Percentiles rank a stretch among this genome's conserved stretches.
These are phyloP conservation scores for Trebouxia sp. DNA, from an alignment of 139 green algal genomes.

Conservation along the genomic window DNA sequence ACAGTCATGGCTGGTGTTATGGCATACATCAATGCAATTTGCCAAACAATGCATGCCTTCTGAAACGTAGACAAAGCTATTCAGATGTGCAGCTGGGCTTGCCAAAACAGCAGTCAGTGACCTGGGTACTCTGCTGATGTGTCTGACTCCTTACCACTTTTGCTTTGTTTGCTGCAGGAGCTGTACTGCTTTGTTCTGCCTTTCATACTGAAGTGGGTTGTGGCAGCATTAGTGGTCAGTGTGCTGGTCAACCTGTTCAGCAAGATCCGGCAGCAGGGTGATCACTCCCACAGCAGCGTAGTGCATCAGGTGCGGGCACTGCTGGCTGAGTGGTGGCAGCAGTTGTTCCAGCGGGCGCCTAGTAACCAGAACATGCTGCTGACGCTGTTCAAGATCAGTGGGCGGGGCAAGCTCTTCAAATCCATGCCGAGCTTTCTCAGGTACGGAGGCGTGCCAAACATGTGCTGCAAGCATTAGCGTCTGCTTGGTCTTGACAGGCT, in stretches of 20 bases:
- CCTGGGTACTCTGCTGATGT: not conserved
- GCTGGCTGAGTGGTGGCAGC: not conserved
- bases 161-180: too few relatives aligned
- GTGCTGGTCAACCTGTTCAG: conserved; percentile 14
- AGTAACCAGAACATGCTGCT: not conserved
- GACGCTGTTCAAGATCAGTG: not conserved
- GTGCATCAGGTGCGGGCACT: not conserved
- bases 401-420: not conserved
- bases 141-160: too few relatives aligned
- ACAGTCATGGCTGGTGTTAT: too few relatives aligned
- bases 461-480: too few relatives aligned
- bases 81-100: too few relatives aligned
- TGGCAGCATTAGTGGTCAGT: conserved; percentile 5
- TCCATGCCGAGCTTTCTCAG: conserved; percentile 14
- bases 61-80: too few relatives aligned
- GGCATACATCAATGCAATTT: too few relatives aligned
- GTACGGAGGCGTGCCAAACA: too few relatives aligned
- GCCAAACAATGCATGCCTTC: too few relatives aligned
- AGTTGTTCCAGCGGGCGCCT: not conserved
- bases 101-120: not conserved
- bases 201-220: conserved; percentile 6
- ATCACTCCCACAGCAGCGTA: not conserved
- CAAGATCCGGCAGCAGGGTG: not conserved
- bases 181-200: not conserved
- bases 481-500: too few relatives aligned